These are phyloP conservation scores for Penicillium manginii DNA, from an alignment of 495 filamentous ascomycete species.

Conservation along the genomic window DNA sequence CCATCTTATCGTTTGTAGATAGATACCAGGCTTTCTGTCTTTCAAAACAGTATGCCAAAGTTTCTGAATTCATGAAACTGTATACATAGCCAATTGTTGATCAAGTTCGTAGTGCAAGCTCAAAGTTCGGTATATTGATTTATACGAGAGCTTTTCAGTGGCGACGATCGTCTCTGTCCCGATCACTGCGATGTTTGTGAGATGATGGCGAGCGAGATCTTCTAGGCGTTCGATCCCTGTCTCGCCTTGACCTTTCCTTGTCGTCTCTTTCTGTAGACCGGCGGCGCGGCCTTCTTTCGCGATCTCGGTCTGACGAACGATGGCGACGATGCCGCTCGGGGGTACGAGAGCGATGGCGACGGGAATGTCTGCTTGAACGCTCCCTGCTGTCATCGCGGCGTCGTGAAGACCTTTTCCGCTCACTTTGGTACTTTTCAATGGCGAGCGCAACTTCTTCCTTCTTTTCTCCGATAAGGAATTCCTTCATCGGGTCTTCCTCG, in stretches of 20 bases:
- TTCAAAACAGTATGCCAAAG: background rate
- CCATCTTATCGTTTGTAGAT: background rate
- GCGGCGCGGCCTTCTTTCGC: conserved; percentile 34
- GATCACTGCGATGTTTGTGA: conserved; percentile 36
- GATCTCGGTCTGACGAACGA: conserved; percentile 33
- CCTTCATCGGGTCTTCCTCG: conserved; percentile 98
- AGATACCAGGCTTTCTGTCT: background rate
- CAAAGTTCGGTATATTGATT: background rate
- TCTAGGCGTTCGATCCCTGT: conserved; percentile 34
- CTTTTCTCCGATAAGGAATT: conserved; percentile 84
- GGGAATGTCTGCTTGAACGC: conserved; percentile 55
- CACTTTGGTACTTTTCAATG: conserved; percentile 55
- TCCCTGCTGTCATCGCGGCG: conserved; percentile 43
- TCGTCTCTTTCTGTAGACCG: conserved; percentile 34
- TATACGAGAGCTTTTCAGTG: conserved; percentile 24
- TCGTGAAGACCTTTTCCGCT: conserved; percentile 42
- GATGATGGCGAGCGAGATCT: conserved; percentile 41
- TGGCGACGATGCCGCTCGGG: conserved; percentile 38
- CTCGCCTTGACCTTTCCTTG: conserved; percentile 27
- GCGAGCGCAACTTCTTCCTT: conserved; percentile 81
- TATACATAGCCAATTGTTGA: background rate
- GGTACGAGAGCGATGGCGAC: conserved; percentile 55
- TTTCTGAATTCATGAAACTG: background rate
- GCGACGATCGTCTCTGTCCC: conserved; percentile 40
- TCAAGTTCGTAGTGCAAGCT: background rate